Base-by-base conservation (phyloP, 1,139 yeast species). In the Candida pseudoviswanathii region DNA sequence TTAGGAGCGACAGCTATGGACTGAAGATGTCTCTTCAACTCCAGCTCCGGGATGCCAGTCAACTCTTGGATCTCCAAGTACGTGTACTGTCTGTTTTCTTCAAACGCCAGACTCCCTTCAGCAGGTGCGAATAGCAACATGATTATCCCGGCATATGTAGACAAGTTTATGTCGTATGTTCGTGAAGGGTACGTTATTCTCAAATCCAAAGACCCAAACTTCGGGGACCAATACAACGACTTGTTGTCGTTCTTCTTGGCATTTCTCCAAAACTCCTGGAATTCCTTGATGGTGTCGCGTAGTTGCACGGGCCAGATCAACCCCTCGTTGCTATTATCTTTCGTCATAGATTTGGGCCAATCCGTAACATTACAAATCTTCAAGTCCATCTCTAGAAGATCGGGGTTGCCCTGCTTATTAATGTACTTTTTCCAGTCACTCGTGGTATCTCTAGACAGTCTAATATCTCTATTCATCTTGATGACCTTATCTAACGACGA, bases 381-480 rank as follows among this genome's bases (percentile, higher is more conserved):
- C 51, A 81, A 68, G 38, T 84, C 85, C 57, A 85, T 70, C 25
- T 68, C 73, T 22, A 70, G 56, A 1, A 63, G 43, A 37, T 56
- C 54, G 10, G 59, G 50, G 2, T 24, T 25, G 11, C 10, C 4
- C 26, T 57, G 58, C 9, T 59, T 51, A n/a, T 54, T 51, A 25
- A 55, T 55, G 48, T 59, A 55, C 26, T 58, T 65, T 52, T 64
- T 72, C 78, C 86, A 87, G 24, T 78, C 86, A 5, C 65, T 57
- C 34, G 87, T 80, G 21, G 84, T 65, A 41, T 84, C 91, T 48
- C 75, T 75, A 0, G 96, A 87, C 52, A 80, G 73, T 54, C 81
- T 81, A 55, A 92, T 84, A 63, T 94, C 98, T 58, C 83, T 81
- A 59, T 91, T 84, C 99, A 94, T 94, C 46, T 90, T 91, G 61